phyloP scores from a whole-genome alignment of 768 basidiomycete species.

The Strobilomyces confusus region DNA sequence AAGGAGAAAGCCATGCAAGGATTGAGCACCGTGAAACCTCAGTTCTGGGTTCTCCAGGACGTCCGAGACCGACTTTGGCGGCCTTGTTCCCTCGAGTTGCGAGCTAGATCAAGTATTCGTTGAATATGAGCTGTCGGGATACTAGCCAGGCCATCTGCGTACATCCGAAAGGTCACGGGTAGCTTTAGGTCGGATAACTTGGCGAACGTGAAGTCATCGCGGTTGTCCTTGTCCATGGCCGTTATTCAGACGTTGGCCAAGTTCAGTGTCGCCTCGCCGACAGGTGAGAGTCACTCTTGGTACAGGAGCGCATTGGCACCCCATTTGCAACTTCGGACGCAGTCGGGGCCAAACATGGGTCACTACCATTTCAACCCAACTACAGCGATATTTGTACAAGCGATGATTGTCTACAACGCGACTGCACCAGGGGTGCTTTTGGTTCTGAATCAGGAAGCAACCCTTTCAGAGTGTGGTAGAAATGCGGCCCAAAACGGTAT shows the following conservation, averaged over 20 bases:
- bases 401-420: constrained; percentile 5
- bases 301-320: constrained; percentile 1
- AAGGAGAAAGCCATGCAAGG: constrained; percentile 44
- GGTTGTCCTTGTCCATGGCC: constrained; percentile 56
- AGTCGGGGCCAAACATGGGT: too few species aligned
- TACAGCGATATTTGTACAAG: constrained; percentile 19
- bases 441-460: constrained; percentile 10
- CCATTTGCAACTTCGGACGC: constrained; percentile 1
- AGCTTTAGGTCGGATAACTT: constrained; percentile 85
- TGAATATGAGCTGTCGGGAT: background rate
- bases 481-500: constrained; percentile 7
- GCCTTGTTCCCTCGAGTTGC: constrained; percentile 80
- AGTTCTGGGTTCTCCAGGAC: constrained; percentile 80
- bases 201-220: constrained; percentile 91
- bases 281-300: background rate
- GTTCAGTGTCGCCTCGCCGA: background rate
- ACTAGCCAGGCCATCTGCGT: constrained; percentile 15
- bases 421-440: constrained; percentile 29
- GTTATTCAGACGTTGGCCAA: background rate
- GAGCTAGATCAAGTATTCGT: constrained; percentile 45
- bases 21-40: constrained; percentile 78
- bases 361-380: background rate
- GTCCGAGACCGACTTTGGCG: constrained; percentile 69
- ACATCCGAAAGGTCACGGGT: constrained; percentile 87
- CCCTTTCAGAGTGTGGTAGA: constrained; percentile 7